phyloP scores from a whole-genome alignment of 148 eudicot species.

The Rhododendron griersonianum region DNA sequence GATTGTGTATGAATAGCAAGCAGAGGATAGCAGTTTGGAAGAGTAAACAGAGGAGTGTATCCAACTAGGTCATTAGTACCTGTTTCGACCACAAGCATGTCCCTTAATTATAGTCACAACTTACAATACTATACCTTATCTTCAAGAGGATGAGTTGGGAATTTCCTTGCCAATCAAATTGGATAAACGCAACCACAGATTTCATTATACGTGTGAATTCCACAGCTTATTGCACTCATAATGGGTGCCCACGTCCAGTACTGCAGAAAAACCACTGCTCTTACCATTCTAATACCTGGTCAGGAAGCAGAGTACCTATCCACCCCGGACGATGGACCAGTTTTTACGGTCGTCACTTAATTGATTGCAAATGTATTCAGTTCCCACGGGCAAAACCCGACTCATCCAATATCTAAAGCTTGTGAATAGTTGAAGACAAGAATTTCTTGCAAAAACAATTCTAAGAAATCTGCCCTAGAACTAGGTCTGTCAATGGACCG shows the following conservation, averaged over 20 bases:
- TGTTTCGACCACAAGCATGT: not conserved
- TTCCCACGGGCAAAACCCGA: no score
- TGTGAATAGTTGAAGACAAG: no score
- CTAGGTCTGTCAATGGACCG: no score
- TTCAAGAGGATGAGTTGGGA: constrained; percentile 10
- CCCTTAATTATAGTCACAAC: not conserved
- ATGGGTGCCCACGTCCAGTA: constrained; percentile 4
- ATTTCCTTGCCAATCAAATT: constrained; percentile 11
- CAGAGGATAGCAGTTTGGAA: not conserved
- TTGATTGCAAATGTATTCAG: no score
- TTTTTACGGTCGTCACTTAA: not conserved
- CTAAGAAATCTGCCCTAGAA: no score
- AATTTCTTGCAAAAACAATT: no score
- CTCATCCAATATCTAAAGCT: no score
- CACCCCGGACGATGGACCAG: not conserved
- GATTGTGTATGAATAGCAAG: not conserved
- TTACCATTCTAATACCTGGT: not conserved
- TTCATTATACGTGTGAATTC: constrained; percentile 12
- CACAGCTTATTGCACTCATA: not conserved
- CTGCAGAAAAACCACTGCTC: not conserved
- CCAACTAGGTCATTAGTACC: not conserved
- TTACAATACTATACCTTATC: constrained; percentile 13
- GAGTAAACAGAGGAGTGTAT: not conserved
- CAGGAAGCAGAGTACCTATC: not conserved
- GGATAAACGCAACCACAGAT: not conserved